Base-by-base conservation (phyloP, 805 yeast genomes). In the Saturnispora saitoi region DNA sequence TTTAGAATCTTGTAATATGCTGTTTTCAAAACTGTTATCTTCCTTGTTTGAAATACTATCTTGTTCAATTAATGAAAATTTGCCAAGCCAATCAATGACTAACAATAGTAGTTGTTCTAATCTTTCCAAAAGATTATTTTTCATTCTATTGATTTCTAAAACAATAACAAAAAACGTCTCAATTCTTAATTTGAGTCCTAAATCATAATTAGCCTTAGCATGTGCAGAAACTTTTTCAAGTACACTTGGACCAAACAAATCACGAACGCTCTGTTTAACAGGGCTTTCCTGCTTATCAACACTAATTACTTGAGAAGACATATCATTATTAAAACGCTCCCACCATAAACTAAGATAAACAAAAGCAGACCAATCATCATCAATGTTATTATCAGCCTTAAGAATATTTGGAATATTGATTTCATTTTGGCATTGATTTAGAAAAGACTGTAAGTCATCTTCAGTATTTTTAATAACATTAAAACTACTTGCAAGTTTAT, bases 281-380 rank as follows among this genome's bases (percentile, higher is more conserved):
- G 30, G 20, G 7, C 29, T 38, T 26, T 34, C 38, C 19, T 34
- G 38, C 7, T 8, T 17, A 20, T 34, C 11, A 34, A 20, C 11
- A 17, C 11, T 17, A 7, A 17, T 12, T 9, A 17, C 38, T 17
- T 34, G 24, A 34, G 38, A 34, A 32, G 39, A n/a, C 40, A 11
- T n/a, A 50, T 40, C 15, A 14, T 15, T 28, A 48, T 56, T 45
- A 72, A 71, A 20, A 68, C 65, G 43, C 11, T 76, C 77, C 62
- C 71, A 80, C 80, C 82, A 76, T 55, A 80, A 76, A 12, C 81
- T 72, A 10, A 80, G 61, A 57, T 77, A 81, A 15, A 81, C 72
- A 54, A 81, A 70, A 14, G 81, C 67, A 37, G 81, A 71, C 53
- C 77, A 73, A 53, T 81, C 87, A 53, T 81, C 86, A 0, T 34